Percentiles rank a stretch among this genome's conserved stretches.
Conservation (phyloP, 768 basidiomycete species). For the Termitomyces sp. region DNA sequence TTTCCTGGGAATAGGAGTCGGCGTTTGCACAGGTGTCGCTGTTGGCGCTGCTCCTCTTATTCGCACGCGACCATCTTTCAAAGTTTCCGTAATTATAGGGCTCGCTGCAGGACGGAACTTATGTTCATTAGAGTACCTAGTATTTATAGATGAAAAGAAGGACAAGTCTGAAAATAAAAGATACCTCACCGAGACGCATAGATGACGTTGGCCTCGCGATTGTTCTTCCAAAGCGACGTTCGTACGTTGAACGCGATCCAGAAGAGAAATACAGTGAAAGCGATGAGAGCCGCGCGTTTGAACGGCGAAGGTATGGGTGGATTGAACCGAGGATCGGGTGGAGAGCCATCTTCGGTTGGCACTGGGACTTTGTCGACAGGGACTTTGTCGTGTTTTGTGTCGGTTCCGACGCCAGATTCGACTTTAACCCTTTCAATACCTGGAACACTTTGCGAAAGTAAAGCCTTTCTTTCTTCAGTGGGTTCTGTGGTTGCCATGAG, state of each 20-base stretch:
- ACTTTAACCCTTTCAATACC: conserved; percentile 1
- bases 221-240: conserved; percentile 17
- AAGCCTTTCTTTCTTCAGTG: conserved; percentile 4
- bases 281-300: conserved; percentile 44
- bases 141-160: not conserved
- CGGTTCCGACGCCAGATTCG: not conserved
- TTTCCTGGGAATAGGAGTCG: conserved; percentile 16
- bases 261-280: conserved; percentile 36
- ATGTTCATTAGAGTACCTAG: conserved; percentile 78
- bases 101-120: conserved; percentile 84
- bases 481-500: not conserved
- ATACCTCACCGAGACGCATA: conserved; percentile 58
- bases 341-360: not conserved
- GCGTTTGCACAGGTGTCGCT: conserved; percentile 20
- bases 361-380: not conserved
- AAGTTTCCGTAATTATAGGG: conserved; percentile 72
- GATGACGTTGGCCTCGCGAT: conserved; percentile 42
- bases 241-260: conserved; percentile 41
- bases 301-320: conserved; percentile 37
- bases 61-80: conserved; percentile 66
- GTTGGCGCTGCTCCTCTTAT: conserved; percentile 66
- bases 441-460: not conserved
- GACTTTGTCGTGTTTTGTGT: not conserved
- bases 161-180: not conserved
- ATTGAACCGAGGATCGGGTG: conserved; percentile 30